Conservation (phyloP, 139 green algal genomes). For the Dunaliella primolecta region DNA sequence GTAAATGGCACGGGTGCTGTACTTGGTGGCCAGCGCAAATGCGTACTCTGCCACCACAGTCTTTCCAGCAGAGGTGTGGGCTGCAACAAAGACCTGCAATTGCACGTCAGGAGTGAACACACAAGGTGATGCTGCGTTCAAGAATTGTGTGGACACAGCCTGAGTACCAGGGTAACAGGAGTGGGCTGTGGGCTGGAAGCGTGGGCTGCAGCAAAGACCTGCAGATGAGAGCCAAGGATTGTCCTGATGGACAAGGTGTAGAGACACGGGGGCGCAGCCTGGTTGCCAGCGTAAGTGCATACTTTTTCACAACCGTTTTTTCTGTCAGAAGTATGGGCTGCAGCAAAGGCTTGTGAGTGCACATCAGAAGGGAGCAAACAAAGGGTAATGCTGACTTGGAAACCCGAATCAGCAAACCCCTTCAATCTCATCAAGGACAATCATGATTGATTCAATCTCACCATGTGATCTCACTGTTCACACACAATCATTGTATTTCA, state of each 20-base stretch:
- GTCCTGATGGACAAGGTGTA: slow-evolving; percentile 97
- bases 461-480: no score
- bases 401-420: no score
- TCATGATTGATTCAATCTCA: no score
- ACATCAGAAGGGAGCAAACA: not conserved
- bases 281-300: slow-evolving; percentile 90
- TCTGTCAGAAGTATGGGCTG: slow-evolving; percentile 86
- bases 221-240: slow-evolving; percentile 58
- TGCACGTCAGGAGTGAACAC: not conserved
- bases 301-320: slow-evolving; percentile 97
- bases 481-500: no score
- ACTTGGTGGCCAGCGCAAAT: slow-evolving; percentile 80
- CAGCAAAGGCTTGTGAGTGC: slow-evolving; percentile 75
- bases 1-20: slow-evolving; percentile 87
- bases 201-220: slow-evolving; percentile 92
- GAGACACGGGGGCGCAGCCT: slow-evolving; percentile 75
- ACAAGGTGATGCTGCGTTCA: no score
- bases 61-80: slow-evolving; percentile 92
- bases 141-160: not conserved
- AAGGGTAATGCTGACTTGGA: no score
- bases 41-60: slow-evolving; percentile 98
- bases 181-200: slow-evolving; percentile 24
- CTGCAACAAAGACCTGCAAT: slow-evolving; percentile 82
- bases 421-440: no score
- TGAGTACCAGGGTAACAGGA: no score